A percentile compares a stretch with the other conserved stretches of the same genome.
These are phyloP conservation scores for Houttuynia cordata DNA, from an alignment of 164 flowering plant genomes.

Conservation along the genomic window DNA sequence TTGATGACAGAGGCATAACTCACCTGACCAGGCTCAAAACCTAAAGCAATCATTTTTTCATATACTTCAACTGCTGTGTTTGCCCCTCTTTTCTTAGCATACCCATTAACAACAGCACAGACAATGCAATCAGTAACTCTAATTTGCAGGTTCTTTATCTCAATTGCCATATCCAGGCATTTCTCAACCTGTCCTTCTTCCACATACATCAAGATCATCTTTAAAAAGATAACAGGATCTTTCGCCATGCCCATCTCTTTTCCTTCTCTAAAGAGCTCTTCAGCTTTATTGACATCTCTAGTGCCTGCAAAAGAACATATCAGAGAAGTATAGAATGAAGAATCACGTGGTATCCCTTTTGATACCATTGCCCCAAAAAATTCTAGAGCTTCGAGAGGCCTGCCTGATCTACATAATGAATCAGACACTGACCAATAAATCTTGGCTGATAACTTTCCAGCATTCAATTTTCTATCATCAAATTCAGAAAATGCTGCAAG, in stretches of 20 bases:
- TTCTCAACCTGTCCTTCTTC: slow-evolving; percentile 53
- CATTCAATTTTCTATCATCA: slow-evolving; percentile 11
- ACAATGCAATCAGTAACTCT: slow-evolving; percentile 57
- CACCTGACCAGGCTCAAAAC: no score
- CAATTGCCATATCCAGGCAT: slow-evolving; percentile 30
- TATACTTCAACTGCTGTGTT: no score
- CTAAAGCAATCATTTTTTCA: no score
- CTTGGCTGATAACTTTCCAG: slow-evolving; percentile 7
- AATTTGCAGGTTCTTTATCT: slow-evolving; percentile 29
- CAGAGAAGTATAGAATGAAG: slow-evolving; percentile 41
- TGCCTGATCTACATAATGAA: slow-evolving; percentile 44
- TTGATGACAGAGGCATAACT: slow-evolving; percentile 16
- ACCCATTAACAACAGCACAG: slow-evolving; percentile 60
- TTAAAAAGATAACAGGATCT: slow-evolving; percentile 50
- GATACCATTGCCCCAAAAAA: slow-evolving; percentile 32
- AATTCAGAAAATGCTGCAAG: slow-evolving; percentile 40
- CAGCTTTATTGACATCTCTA: slow-evolving; percentile 35
- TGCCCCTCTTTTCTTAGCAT: slow-evolving; percentile 37
- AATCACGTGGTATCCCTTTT: slow-evolving; percentile 29
- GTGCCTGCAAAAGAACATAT: slow-evolving; percentile 44
- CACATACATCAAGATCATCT: slow-evolving; percentile 56
- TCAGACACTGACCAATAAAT: slow-evolving; percentile 38
- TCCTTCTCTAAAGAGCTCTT: slow-evolving; percentile 51
- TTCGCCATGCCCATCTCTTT: slow-evolving; percentile 34
- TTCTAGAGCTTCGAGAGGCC: slow-evolving; percentile 48